Evolutionary conservation across 2,329 filamentous ascomycete genomes (phyloP), one percentile per base, ranked within the genome.

Genomic region (Karstenula rhodostoma): DNA sequence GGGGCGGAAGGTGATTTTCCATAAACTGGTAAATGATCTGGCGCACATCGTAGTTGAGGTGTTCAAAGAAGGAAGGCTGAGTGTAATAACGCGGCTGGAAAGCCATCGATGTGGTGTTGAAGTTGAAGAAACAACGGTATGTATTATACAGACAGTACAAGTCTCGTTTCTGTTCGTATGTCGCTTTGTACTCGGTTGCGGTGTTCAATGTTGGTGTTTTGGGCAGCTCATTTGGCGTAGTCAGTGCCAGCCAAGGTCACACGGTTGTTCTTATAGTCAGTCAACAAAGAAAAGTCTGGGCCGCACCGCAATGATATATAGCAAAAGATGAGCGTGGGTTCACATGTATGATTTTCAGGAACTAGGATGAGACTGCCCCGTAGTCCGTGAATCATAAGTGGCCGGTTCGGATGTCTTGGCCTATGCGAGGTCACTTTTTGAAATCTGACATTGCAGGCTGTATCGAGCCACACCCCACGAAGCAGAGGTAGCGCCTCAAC

Each of bases 11-110:
- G n/a, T 52, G 22, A 4, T 52, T 6, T 43, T 52, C 50, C 33
- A 52, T 52, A 22, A 25, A 29, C 17, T 42, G 33, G 23, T 52
- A 52, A 22, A 52, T 43, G 5, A 43, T 52, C 29, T 52, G 35
- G 23, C 50, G 50, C 4, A 52, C 50, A 52, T 52, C 50, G 22
- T 52, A 52, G 17, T 52, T 52, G 22, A 52, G 35, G 23, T 52
- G 50, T 22, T 52, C 50, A 22, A 52, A 52, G 33, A 52, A 43
- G 12, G 50, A 52, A 19, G 50, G 50, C 12, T 42, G 33, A n/a
- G 19, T 52, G 35, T 52, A 42, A 35, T 52, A 29, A 17, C 15
- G 19, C 19, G 35, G 35, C 27, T 42, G 22, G 17, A 27, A 29
- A 8, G 33, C 50, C 50, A 42, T 52, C 37, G 23, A 22, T 13